These are phyloP conservation scores for Salix purpurea DNA, from an alignment of 345 rosid genomes.

Conservation along the genomic window DNA sequence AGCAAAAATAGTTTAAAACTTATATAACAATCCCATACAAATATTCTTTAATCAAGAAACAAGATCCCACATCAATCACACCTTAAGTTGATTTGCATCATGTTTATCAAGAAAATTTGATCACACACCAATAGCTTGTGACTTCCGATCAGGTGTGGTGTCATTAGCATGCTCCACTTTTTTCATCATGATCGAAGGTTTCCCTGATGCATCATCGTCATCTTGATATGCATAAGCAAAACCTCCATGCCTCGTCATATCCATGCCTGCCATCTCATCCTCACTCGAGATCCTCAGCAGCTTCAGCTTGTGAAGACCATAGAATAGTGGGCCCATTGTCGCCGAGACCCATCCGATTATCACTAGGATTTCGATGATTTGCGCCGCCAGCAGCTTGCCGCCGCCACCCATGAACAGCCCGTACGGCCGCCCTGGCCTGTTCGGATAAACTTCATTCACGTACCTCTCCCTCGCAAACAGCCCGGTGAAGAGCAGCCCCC, in stretches of 20 bases:
- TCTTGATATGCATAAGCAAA: constrained; percentile 19
- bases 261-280: constrained; percentile 30
- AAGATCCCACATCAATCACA: too few species aligned
- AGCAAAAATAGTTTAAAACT: too few species aligned
- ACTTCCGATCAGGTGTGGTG: not conserved
- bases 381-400: constrained; percentile 17
- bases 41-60: too few species aligned
- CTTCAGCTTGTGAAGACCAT: constrained; percentile 15
- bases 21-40: too few species aligned
- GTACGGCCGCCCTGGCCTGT: constrained; percentile 6
- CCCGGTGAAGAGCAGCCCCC: constrained; percentile 57
- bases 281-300: constrained; percentile 21
- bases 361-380: constrained; percentile 20
- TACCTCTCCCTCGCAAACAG: constrained; percentile 39
- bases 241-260: constrained; percentile 28
- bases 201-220: constrained; percentile 12
- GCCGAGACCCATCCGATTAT: constrained; percentile 21
- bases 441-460: constrained; percentile 36
- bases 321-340: constrained; percentile 23
- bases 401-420: constrained; percentile 30
- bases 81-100: too few species aligned
- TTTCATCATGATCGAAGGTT: constrained; percentile 6
- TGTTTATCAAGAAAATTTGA: not conserved
- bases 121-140: not conserved
- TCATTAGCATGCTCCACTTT: constrained; percentile 3